These are phyloP conservation scores for Botryotinia calthae DNA, from an alignment of 2,329 filamentous ascomycete species.

Conservation along the genomic window DNA sequence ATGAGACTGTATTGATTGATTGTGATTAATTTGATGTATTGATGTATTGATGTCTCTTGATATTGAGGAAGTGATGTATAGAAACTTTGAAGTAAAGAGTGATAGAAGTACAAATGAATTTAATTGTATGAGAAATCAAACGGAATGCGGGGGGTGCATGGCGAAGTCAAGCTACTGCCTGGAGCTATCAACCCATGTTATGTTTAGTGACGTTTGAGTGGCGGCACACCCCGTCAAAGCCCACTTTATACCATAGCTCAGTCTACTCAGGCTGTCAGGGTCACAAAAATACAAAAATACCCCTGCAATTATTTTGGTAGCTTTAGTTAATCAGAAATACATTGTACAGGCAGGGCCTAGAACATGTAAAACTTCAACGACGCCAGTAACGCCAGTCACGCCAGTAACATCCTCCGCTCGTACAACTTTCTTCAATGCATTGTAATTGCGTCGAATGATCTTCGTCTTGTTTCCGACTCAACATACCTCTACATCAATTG, in stretches of 20 bases:
- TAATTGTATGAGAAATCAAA: background rate
- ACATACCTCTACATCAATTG: background rate
- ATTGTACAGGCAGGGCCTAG: background rate
- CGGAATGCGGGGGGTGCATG: constrained; percentile 16
- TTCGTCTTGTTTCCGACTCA: background rate
- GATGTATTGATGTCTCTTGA: background rate
- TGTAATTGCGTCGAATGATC: background rate
- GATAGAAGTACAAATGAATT: background rate
- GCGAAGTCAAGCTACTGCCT: constrained; percentile 19
- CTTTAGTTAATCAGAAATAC: background rate
- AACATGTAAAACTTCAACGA: constrained; percentile 4
- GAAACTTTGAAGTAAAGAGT: background rate
- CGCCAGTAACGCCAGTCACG: background rate
- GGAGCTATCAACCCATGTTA: background rate
- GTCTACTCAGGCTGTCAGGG: background rate
- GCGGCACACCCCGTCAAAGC: constrained; percentile 1
- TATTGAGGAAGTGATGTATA: background rate
- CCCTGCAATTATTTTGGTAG: constrained; percentile 9
- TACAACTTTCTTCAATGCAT: background rate
- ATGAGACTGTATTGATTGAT: background rate
- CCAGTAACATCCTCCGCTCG: background rate
- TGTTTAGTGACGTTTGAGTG: constrained; percentile 11
- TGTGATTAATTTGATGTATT: background rate
- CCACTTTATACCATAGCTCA: background rate
- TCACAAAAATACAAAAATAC: background rate